A percentile compares a stretch with the other conserved stretches of the same genome.
These are phyloP conservation scores for Pugionium cornutum DNA, from an alignment of 345 rosid species.

Conservation along the genomic window DNA sequence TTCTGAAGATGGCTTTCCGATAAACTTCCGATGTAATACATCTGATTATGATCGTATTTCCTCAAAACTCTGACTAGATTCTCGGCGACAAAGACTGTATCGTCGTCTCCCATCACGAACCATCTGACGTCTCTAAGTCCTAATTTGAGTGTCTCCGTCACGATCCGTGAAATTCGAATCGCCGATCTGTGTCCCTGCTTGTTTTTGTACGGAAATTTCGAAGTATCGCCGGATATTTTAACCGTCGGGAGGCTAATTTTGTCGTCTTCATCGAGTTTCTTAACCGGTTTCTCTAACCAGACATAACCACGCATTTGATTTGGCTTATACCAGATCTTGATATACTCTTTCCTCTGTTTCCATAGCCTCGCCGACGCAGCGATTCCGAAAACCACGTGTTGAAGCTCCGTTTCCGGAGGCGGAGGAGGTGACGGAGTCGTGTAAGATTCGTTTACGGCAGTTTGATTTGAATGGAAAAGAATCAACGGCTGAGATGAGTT, in stretches of 20 bases:
- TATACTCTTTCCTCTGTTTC: constrained; percentile 82
- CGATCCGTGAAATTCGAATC: constrained; percentile 85
- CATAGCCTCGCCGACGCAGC: constrained; percentile 95
- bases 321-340: constrained; percentile 81
- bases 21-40: constrained; percentile 90
- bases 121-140: constrained; percentile 75
- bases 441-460: constrained; percentile 8
- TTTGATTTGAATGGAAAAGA: constrained; percentile 29
- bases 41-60: constrained; percentile 83
- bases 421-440: constrained; percentile 23
- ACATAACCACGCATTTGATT: constrained; percentile 77
- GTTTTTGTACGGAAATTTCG: constrained; percentile 69
- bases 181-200: constrained; percentile 94
- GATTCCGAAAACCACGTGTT: constrained; percentile 84
- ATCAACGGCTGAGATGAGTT: constrained; percentile 40
- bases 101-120: constrained; percentile 99
- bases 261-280: constrained; percentile 32
- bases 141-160: constrained; percentile 78
- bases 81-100: constrained; percentile 83
- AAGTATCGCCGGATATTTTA: constrained; percentile 75
- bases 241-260: constrained; percentile 53
- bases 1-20: constrained; percentile 97
- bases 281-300: constrained; percentile 72
- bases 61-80: constrained; percentile 72
- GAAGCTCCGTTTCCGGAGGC: constrained; percentile 46